These are phyloP conservation scores for Pichia sp. DNA, from an alignment of 1,139 yeast genomes.

Conservation along the genomic window DNA sequence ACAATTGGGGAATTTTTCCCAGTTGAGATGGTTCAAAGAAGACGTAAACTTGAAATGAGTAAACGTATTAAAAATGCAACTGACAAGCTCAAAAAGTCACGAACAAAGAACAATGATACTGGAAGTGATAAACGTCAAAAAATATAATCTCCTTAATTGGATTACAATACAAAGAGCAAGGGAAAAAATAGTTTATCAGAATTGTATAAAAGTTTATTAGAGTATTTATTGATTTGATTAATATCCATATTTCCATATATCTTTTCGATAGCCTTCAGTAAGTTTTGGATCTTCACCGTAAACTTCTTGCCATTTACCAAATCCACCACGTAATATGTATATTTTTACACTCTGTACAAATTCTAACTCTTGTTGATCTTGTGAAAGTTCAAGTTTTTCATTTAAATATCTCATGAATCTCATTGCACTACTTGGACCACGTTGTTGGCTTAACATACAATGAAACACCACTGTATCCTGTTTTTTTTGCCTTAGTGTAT, in stretches of 20 bases:
- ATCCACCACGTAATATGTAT: slow-evolving; percentile 79
- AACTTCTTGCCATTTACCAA: slow-evolving; percentile 69
- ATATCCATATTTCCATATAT: slow-evolving; percentile 43
- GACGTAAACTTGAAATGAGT: slow-evolving; percentile 45
- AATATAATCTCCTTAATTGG: not conserved
- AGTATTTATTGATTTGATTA: slow-evolving; percentile 1
- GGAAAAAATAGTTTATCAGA: too few species aligned
- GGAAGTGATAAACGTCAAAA: slow-evolving; percentile 2
- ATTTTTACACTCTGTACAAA: slow-evolving; percentile 39
- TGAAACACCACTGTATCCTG: slow-evolving; percentile 69
- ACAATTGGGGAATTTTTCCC: slow-evolving; percentile 54
- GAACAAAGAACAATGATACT: not conserved
- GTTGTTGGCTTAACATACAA: slow-evolving; percentile 81
- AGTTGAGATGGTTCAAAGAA: slow-evolving; percentile 38
- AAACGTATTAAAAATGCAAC: slow-evolving; percentile 58
- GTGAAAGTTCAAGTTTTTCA: slow-evolving; percentile 26
- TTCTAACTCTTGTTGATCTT: slow-evolving; percentile 17
- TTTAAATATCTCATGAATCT: slow-evolving; percentile 51
- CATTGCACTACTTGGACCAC: slow-evolving; percentile 84
- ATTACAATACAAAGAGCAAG: too few species aligned
- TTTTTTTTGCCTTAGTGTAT: slow-evolving; percentile 31
- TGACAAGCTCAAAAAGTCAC: slow-evolving; percentile 35
- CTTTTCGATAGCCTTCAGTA: slow-evolving; percentile 61
- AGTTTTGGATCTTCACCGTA: slow-evolving; percentile 63
- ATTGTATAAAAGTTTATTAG: too few species aligned